Base-by-base conservation (phyloP, 1,139 yeast genomes). In the Blastobotrys capitulatus region DNA sequence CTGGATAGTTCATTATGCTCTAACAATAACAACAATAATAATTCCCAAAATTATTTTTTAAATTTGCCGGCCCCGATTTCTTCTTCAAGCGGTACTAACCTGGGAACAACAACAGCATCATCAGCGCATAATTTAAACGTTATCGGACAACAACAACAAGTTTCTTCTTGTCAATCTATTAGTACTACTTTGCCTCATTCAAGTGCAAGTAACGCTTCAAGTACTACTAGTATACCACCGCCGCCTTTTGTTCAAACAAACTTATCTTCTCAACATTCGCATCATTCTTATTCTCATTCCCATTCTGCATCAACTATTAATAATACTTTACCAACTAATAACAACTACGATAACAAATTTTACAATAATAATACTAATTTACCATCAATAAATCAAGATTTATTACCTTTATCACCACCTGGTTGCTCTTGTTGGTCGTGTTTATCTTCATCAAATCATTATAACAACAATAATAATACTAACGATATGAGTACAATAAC, bases 81-180 rank as follows among this genome's bases (percentile, higher is more conserved):
- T 15, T 15, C 7, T n/a, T n/a, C n/a, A n/a, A n/a, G n/a, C n/a
- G n/a, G n/a, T n/a, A n/a, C n/a, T n/a, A n/a, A n/a, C n/a, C n/a
- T n/a, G n/a, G n/a, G n/a, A 32, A 32, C 36, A 5, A 32, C 74
- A n/a, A 59, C 60, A 50, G 69, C 75, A 19, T 76, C 76, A 2
- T 76, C 72, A 34, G 74, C 70, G 65, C 15, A 72, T 67, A 18
- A 72, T 22, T 7, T 22, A 22, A n/a, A n/a, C n/a, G n/a, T n/a
- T n/a, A n/a, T n/a, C n/a, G n/a, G n/a, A 20, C 41, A 6, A 20
- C 12, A 13, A 38, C 29, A 13, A 9, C 41, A 38, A 22, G 18
- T 15, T 16, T 8, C 41, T 35, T 20, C 22, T 38, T 26, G 13
- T 26, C 41, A 38, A 20, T 27, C 41, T 18, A 18, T 26, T 18